These are phyloP conservation scores for Dryas integrifolia DNA, from an alignment of 331 rosid species.

Conservation along the genomic window DNA sequence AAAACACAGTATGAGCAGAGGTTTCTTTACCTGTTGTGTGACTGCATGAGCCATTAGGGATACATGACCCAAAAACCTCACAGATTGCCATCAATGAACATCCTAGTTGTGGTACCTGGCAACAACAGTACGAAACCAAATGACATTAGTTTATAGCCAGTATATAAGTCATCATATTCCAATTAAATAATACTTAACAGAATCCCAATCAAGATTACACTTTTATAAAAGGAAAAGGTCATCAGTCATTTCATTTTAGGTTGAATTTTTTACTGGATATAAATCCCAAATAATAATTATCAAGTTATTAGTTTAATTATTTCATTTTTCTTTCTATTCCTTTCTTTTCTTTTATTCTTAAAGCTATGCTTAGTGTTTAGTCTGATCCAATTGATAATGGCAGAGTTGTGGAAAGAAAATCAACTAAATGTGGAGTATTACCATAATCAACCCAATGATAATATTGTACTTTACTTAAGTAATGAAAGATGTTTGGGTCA, in stretches of 20 bases:
- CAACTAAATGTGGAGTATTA: background rate
- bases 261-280: too few relatives aligned
- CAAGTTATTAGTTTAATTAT: too few relatives aligned
- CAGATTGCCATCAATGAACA: constrained; percentile 27
- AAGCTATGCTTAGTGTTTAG: background rate
- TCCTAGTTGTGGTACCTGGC: constrained; percentile 29
- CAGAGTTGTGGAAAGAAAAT: background rate
- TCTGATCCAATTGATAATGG: background rate
- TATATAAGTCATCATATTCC: background rate
- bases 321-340: too few relatives aligned
- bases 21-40: constrained; percentile 2
- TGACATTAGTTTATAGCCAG: background rate
- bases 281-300: too few relatives aligned
- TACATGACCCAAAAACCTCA: constrained; percentile 23
- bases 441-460: too few relatives aligned
- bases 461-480: background rate
- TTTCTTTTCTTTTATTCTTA: background rate
- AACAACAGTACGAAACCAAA: constrained; percentile 1
- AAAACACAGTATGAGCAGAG: constrained; percentile 24
- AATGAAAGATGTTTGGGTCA: background rate
- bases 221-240: too few relatives aligned
- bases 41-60: constrained; percentile 1
- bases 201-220: too few relatives aligned
- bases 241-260: background rate
- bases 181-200: background rate